Base-by-base conservation (phyloP, 1,284 basidiomycete genomes). In the Papiliotrema terrestris region DNA sequence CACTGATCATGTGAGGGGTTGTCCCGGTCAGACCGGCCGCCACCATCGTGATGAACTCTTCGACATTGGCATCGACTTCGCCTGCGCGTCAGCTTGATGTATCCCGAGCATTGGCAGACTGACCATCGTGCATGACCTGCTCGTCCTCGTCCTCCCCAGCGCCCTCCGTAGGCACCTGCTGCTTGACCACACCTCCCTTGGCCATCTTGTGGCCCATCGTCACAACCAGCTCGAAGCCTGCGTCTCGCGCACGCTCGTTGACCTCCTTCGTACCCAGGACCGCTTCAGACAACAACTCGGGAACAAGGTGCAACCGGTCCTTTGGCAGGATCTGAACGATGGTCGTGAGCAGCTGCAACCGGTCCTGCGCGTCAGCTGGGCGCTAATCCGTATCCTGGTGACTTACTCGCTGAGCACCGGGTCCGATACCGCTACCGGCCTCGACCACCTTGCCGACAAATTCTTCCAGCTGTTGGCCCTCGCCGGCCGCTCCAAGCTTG, bases 241-340 rank as follows among this genome's bases (percentile, higher is more conserved):
- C 89, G 57, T 83, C 83, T 48, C 96, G 83, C 0, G 92, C 88
- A 66, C 91, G 91, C 73, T 95, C 92, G 37, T 96, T 97, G 8
- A 93, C 90, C 74, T 98, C 96, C 74, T 98, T 99, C 26, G 94
- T 98, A 1, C 91, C 94, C n/a, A 99, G 80, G 3, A 98, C 89
- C 15, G 91, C 92, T 78, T 99, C 96, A 1, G 95, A 91, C 48
- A 98, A 88, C 49, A 98, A 80, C 2, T 87, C 86, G 2, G 92
- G 89, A 47, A 99, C 85, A 49, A 94, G 78, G 68, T 97, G 89
- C 57, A 98, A 78, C 29, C 87, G 82, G 17, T 85, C 83, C 1
- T 83, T 74, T 0, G 89, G 87, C 32, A 98, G 82, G 25, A 78
- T 75, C 4, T 85, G 81, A 19, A 97, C 81, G n/a, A 98, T 80